Base-by-base conservation (phyloP, 1,139 yeast species). In the Taphrina communis region DNA sequence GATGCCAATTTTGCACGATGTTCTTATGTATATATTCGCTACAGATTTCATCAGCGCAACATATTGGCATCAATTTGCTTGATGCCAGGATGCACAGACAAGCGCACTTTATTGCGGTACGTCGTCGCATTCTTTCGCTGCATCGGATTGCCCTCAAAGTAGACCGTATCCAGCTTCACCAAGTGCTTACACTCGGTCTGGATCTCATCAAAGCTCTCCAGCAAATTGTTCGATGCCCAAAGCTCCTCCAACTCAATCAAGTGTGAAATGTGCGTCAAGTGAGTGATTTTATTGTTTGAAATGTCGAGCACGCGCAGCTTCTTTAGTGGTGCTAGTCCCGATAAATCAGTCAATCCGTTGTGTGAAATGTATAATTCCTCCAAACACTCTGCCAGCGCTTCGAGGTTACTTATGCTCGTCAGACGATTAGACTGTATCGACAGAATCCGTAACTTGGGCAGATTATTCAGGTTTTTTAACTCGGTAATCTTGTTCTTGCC, bases 121-220 rank as follows among this genome's bases (percentile, higher is more conserved):
- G 94, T 88, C 2, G 96, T 87, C 31, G 87, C 86, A 73, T 89
- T 89, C 38, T 84, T 79, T 41, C 81, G 75, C 75, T 94, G 97
- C 17, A 95, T 77, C 0, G 98, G 98, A 75, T 93, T 94, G n/a
- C 95, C 94, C 79, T 95, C 99, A 73, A 95, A 86, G 76, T 95
- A 95, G 6, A 95, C 97, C 0, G 97, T 91, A 70, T 92, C 96
- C 69, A 95, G 81, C 6, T 84, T 82, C 1, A 86, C 84, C 69
- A 91, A 80, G 53, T 80, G 81, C 17, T 88, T 86, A 70, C 94
- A 82, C 76, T 90, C 87, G 52, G 82, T 78, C 59, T 86, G 87
- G 58, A 95, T 80, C 70, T 91, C 88, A 58, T 86, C 86, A 77
- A 90, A 93, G 57, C 85, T 81, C 42, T 85, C 83, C 39, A 95